These are phyloP conservation scores for Capronia americana DNA, from an alignment of 2,329 filamentous ascomycete genomes.

Conservation along the genomic window DNA sequence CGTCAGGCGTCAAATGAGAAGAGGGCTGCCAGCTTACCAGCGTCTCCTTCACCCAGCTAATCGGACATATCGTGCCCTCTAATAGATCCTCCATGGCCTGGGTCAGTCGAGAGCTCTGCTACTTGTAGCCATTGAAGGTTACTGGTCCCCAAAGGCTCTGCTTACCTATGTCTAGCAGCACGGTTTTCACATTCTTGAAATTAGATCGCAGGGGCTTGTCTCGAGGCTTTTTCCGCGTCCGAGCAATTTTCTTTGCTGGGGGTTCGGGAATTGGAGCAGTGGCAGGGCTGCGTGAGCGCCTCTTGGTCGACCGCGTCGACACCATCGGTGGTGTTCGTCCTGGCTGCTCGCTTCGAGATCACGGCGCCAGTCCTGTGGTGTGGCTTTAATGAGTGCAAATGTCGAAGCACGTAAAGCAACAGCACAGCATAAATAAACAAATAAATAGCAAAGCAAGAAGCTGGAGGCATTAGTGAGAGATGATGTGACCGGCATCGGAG, in stretches of 20 bases:
- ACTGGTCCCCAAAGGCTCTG: not conserved
- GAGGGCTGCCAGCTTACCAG: slow-evolving; percentile 21
- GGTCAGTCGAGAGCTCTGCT: slow-evolving; percentile 5
- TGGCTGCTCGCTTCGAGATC: not conserved
- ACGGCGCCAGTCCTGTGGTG: not conserved
- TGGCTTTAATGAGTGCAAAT: not conserved
- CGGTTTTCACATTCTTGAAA: slow-evolving; percentile 14
- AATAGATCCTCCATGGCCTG: not conserved
- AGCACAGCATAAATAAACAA: not conserved
- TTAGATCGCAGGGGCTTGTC: slow-evolving; percentile 1
- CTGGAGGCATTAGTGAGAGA: not conserved
- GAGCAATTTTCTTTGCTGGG: slow-evolving; percentile 11
- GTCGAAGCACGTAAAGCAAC: not conserved
- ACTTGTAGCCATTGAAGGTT: not conserved
- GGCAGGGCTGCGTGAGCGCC: slow-evolving; percentile 23
- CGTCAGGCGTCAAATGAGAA: not conserved
- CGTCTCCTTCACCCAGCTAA: slow-evolving; percentile 36
- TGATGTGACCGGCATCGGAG: not conserved
- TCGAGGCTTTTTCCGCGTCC: not conserved
- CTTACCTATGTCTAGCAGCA: slow-evolving; percentile 31
- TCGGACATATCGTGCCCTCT: slow-evolving; percentile 39
- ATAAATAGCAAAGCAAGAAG: not conserved
- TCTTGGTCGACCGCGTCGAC: slow-evolving; percentile 25
- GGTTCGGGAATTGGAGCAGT: slow-evolving; percentile 4
- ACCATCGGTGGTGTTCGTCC: slow-evolving; percentile 12